A percentile compares a stretch with the other conserved stretches of the same genome.
Conservation (phyloP, 2,329 filamentous ascomycete genomes). For the Nemania serpens region DNA sequence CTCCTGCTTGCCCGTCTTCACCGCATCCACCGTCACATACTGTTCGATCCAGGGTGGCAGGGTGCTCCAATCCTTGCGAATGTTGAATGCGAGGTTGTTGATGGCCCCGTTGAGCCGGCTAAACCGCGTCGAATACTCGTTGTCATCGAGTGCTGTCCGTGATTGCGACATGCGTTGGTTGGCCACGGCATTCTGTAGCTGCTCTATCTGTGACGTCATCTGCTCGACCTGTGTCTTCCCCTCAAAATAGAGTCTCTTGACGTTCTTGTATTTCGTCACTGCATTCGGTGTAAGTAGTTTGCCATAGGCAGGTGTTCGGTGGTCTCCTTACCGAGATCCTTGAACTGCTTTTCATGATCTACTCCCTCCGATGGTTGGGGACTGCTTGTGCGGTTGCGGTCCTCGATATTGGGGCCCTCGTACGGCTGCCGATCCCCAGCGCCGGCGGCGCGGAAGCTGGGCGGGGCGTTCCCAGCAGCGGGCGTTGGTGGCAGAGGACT, state of each 20-base stretch:
- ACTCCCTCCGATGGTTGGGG: conserved; percentile 56
- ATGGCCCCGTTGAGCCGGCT: conserved; percentile 90
- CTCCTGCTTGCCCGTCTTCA: conserved; percentile 88
- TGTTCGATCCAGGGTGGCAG: conserved; percentile 80
- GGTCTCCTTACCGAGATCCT: conserved; percentile 57
- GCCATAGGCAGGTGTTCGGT: conserved; percentile 10
- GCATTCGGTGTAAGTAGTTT: conserved; percentile 41
- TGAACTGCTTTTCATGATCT: conserved; percentile 60
- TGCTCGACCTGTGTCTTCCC: conserved; percentile 90
- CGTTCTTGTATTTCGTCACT: conserved; percentile 97
- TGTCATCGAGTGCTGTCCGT: conserved; percentile 91
- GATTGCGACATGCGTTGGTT: conserved; percentile 95
- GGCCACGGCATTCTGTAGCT: conserved; percentile 95
- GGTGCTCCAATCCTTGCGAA: conserved; percentile 88
- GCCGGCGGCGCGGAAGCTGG: conserved; percentile 48
- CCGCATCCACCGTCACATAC: conserved; percentile 82
- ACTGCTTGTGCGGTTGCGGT: conserved; percentile 55
- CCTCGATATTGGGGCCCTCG: conserved; percentile 51
- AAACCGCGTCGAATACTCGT: conserved; percentile 88
- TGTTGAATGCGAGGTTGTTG: conserved; percentile 92
- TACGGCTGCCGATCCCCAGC: conserved; percentile 49
- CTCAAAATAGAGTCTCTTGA: conserved; percentile 97
- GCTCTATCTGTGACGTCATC: conserved; percentile 85
- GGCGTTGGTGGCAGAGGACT: conserved; percentile 50
- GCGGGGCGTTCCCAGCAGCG: conserved; percentile 40